A percentile compares a stretch with the other conserved stretches of the same genome.
Evolutionary conservation across 78 protist genomes (phyloP).

Genomic region (Chrysochromulina parva): DNA sequence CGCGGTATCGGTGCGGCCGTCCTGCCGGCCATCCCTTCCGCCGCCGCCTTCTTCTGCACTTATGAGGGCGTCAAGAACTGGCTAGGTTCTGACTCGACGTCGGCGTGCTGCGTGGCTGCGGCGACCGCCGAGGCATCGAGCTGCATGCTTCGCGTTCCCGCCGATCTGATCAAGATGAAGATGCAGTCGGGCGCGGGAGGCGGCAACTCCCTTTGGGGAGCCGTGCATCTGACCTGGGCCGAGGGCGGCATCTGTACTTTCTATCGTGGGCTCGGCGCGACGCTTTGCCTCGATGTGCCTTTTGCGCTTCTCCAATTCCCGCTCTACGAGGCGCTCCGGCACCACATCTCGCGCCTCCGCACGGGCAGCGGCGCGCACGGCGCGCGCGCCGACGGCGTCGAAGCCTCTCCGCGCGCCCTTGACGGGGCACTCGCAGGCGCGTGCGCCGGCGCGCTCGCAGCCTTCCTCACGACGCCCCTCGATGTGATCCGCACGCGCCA

Average conservation of each 20-base stretch:
- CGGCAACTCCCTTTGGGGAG: background rate
- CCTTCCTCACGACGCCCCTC: conserved; percentile 67
- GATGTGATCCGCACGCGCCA: conserved; percentile 76
- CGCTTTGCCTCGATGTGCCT: conserved; percentile 63
- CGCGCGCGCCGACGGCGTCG: background rate
- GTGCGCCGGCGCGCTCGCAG: conserved; percentile 64
- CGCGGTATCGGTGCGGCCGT: background rate
- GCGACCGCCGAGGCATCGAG: conserved; percentile 46
- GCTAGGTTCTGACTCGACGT: too few species aligned
- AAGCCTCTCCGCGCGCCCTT: too few species aligned
- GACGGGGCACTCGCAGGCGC: conserved; percentile 59
- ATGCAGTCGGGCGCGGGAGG: conserved; percentile 58
- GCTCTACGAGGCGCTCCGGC: conserved; percentile 56
- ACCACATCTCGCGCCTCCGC: background rate
- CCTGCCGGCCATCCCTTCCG: background rate
- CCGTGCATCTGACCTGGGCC: background rate
- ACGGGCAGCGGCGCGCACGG: background rate
- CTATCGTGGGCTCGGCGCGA: background rate
- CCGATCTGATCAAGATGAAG: conserved; percentile 60
- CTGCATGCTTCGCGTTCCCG: conserved; percentile 71
- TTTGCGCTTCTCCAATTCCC: conserved; percentile 67
- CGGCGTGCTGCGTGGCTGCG: conserved; percentile 32
- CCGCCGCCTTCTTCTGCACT: background rate
- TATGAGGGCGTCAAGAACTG: background rate
- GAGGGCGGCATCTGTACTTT: background rate